phyloP scores from a whole-genome alignment of 169 alveolate genomes.

The Plasmodium ovale region DNA sequence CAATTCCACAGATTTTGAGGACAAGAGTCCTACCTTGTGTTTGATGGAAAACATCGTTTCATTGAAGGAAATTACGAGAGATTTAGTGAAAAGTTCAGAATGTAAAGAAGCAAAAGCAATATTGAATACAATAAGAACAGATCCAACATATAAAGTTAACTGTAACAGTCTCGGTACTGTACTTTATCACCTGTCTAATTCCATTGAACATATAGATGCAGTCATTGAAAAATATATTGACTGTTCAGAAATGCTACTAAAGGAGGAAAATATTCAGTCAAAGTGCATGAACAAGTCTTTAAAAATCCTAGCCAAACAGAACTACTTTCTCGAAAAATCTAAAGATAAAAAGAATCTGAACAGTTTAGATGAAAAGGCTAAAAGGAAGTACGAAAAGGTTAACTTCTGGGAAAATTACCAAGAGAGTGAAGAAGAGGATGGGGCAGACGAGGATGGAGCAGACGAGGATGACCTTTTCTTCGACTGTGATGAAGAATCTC shows the following conservation, averaged over 20 bases:
- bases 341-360: constrained; percentile 57
- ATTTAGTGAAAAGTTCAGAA: constrained; percentile 78
- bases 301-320: constrained; percentile 80
- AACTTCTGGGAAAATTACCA: constrained; percentile 17
- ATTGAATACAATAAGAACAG: constrained; percentile 75
- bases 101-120: constrained; percentile 71
- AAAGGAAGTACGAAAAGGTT: constrained; percentile 19
- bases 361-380: constrained; percentile 37
- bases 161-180: background rate
- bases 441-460: background rate
- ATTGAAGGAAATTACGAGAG: constrained; percentile 80
- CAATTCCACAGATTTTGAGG: constrained; percentile 82
- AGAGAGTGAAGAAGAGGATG: constrained; percentile 38
- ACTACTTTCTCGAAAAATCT: constrained; percentile 84
- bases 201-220: constrained; percentile 40
- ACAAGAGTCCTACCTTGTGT: constrained; percentile 83
- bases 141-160: constrained; percentile 24
- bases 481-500: constrained; percentile 63
- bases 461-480: constrained; percentile 64
- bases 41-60: constrained; percentile 81
- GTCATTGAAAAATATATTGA: constrained; percentile 63
- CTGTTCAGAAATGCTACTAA: constrained; percentile 76
- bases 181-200: constrained; percentile 11
- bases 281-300: constrained; percentile 77
- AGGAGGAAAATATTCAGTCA: constrained; percentile 79